Evolutionary conservation across 345 rosid species (phyloP), one percentile per base, ranked within the genome.

Genomic region (Eutrema japonicum): DNA sequence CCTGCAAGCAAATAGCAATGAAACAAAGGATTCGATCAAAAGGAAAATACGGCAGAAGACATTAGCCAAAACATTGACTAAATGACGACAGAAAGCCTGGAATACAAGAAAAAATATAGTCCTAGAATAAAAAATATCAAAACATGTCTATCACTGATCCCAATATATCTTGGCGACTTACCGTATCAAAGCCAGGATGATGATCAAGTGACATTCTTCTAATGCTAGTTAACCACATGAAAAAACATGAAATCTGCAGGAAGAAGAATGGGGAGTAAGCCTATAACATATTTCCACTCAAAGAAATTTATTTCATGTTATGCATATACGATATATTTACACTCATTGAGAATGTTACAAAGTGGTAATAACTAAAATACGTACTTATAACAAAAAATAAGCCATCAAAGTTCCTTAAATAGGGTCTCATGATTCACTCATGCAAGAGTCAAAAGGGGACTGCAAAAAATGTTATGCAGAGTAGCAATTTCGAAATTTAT

Each of bases 211-310:
- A 78, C 81, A 78, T 78, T 78, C 77, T 78, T 72, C 81, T 66
- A 30, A 78, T 72, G 77, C 81, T 78, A 59, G 74, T 67, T 29
- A 78, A 72, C 81, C 81, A 78, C 66, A 78, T n/a, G 73, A 78
- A 64, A 72, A 78, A 78, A 81, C 89, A 90, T 22, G 99, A 96
- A 29, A 85, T 81, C 97, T 94, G 85, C 70, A 82, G 50, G 47
- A 14, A 41, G 67, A 73, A 66, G 47, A 53, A 64, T 10, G 30
- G 27, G 35, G 68, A 79, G 70, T 74, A 48, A 79, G 59, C 35
- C 30, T 26, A 50, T 14, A 66, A 60, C 42, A 33, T 54, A 30
- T 22, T 27, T 4, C 27, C 73, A 68, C 16, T 26, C 64, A 61
- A 49, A 54, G 32, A 47, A 27, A 2, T 10, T 50, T 12, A 48